Percentiles rank a stretch among this genome's conserved stretches.
Conservation (phyloP, 1,139 yeast species). For the Geotrichum reessii region DNA sequence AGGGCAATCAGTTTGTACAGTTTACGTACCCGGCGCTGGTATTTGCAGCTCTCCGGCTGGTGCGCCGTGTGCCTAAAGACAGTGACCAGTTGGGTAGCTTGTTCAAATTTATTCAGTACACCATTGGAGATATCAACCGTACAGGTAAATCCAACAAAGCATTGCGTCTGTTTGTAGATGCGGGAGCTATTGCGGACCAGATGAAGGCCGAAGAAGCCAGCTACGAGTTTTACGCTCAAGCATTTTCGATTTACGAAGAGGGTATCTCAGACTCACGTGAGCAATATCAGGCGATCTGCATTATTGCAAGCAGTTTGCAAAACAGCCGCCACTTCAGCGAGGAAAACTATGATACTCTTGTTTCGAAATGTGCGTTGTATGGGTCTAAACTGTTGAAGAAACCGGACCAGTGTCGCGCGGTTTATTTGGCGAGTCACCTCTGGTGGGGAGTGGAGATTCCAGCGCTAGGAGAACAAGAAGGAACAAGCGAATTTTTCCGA, state of each 20-base stretch:
- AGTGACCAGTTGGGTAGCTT: constrained; percentile 32
- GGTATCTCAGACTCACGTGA: constrained; percentile 57
- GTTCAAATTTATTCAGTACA: constrained; percentile 69
- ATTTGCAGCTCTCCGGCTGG: constrained; percentile 51
- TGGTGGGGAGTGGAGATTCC: constrained; percentile 83
- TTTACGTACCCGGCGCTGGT: constrained; percentile 74
- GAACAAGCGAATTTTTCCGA: constrained; percentile 40
- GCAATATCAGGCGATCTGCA: constrained; percentile 49
- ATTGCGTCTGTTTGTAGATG: constrained; percentile 43
- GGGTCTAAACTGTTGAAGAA: constrained; percentile 85
- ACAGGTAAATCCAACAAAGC: constrained; percentile 49
- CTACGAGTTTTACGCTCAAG: constrained; percentile 86
- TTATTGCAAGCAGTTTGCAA: constrained; percentile 59
- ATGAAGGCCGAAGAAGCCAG: constrained; percentile 56
- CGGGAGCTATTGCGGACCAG: constrained; percentile 68
- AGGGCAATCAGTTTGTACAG: constrained; percentile 46
- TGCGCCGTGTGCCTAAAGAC: constrained; percentile 43
- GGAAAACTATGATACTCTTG: constrained; percentile 71
- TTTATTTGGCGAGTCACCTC: constrained; percentile 78
- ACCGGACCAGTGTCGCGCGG: constrained; percentile 91
- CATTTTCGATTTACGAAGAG: constrained; percentile 85
- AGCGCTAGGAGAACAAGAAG: constrained; percentile 46
- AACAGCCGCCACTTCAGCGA: constrained; percentile 49
- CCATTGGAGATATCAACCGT: constrained; percentile 62
- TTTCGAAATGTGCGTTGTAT: constrained; percentile 78